Conservation (phyloP, 371 early-diverging fungal genomes). For the Actinomucor elegans region DNA sequence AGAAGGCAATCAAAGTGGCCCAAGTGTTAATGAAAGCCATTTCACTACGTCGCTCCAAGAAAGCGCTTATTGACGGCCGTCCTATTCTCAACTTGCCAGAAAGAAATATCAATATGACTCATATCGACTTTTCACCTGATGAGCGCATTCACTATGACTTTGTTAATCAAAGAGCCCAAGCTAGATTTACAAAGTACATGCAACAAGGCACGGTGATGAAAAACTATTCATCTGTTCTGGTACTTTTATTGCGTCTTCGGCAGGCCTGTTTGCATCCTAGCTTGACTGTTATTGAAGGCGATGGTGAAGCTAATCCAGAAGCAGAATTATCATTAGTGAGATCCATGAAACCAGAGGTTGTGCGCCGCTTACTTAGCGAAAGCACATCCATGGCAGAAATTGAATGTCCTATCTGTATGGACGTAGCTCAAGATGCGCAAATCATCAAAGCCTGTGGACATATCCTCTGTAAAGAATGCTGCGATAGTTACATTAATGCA, state of each 20-base stretch:
- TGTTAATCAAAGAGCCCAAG: conserved; percentile 51
- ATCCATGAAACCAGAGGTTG: conserved; percentile 20
- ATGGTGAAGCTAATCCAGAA: background rate
- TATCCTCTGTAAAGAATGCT: conserved; percentile 48
- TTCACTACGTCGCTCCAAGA: conserved; percentile 70
- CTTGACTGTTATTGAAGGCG: conserved; percentile 26
- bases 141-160: conserved; percentile 65
- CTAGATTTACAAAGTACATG: conserved; percentile 50
- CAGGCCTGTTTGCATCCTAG: conserved; percentile 44
- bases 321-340: conserved; percentile 3
- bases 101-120: conserved; percentile 54
- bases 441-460: conserved; percentile 41
- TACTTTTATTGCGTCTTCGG: conserved; percentile 38
- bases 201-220: conserved; percentile 56
- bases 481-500: conserved; percentile 29
- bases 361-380: conserved; percentile 24
- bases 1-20: conserved; percentile 37
- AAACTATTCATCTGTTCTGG: conserved; percentile 56
- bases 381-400: conserved; percentile 13
- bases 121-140: conserved; percentile 53
- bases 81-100: conserved; percentile 65
- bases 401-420: conserved; percentile 53
- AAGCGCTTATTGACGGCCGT: conserved; percentile 59
- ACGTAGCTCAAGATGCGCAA: conserved; percentile 34
- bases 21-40: conserved; percentile 48